phyloP scores from a whole-genome alignment of 176 grass and related monocot species.

The Tuctoria greenei region DNA sequence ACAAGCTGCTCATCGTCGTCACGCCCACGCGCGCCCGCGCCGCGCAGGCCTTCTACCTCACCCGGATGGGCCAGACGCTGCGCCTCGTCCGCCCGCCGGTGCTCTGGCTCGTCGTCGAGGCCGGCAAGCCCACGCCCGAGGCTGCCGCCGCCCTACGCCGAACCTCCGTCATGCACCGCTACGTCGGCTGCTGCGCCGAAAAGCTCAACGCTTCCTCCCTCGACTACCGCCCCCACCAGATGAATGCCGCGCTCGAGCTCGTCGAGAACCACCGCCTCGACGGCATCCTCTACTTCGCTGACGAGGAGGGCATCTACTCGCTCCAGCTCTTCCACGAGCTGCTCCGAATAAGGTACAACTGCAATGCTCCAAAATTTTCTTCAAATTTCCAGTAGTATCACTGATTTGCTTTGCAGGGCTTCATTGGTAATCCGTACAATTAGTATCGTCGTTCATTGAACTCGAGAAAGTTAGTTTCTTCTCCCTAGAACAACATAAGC shows the following conservation, averaged over 20 bases:
- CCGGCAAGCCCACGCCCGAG: conserved; percentile 52
- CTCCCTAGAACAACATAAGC: not conserved
- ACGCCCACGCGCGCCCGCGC: conserved; percentile 81
- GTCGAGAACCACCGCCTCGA: conserved; percentile 82
- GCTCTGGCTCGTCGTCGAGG: conserved; percentile 87
- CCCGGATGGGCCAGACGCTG: conserved; percentile 73
- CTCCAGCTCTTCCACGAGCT: conserved; percentile 71
- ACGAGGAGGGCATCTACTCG: conserved; percentile 94
- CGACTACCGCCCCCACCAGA: conserved; percentile 58
- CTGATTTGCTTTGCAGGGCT: not conserved
- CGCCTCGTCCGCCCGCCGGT: conserved; percentile 56
- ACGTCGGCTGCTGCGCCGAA: conserved; percentile 59
- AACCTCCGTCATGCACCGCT: conserved; percentile 76
- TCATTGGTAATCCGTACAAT: not conserved
- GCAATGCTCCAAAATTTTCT: not conserved
- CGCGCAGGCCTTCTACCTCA: conserved; percentile 70
- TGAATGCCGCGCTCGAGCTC: conserved; percentile 78
- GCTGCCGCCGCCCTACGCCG: conserved; percentile 63
- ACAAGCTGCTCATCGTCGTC: conserved; percentile 57
- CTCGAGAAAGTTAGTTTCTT: not conserved
- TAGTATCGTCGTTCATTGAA: not conserved
- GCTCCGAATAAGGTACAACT: conserved; percentile 67
- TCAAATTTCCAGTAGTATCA: not conserved
- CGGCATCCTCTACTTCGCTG: conserved; percentile 89
- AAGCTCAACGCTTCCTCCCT: conserved; percentile 2